Evolutionary conservation across 208 protist genomes (phyloP).

Genomic region (Trichomonas tenax): DNA sequence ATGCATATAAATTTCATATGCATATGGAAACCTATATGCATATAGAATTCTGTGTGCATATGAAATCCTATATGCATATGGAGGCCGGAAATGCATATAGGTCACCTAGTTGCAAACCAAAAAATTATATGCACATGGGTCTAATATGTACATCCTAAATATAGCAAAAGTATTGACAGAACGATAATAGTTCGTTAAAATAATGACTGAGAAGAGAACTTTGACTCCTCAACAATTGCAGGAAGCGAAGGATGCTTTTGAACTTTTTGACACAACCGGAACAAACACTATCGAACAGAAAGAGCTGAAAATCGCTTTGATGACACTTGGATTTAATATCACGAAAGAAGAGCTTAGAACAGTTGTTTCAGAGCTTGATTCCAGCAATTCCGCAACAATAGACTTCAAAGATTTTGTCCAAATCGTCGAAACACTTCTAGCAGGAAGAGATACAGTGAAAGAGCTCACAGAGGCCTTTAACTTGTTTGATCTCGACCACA

Average conservation of each 20-base stretch:
- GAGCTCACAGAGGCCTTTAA: constrained; percentile 17
- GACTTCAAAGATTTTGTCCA: constrained; percentile 61
- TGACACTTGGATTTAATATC: constrained; percentile 91
- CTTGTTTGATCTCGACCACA: not conserved
- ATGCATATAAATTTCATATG: too few species aligned
- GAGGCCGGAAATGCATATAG: too few species aligned
- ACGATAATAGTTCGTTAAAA: not conserved
- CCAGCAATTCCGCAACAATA: constrained; percentile 54
- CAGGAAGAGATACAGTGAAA: not conserved
- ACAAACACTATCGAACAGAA: constrained; percentile 76
- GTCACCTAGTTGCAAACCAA: too few species aligned
- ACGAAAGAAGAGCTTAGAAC: constrained; percentile 70
- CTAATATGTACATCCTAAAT: too few species aligned
- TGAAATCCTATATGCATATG: too few species aligned
- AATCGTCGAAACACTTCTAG: constrained; percentile 45
- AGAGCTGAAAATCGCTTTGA: constrained; percentile 97
- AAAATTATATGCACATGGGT: too few species aligned
- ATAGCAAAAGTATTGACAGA: too few species aligned
- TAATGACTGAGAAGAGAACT: not conserved
- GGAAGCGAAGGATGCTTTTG: constrained; percentile 20
- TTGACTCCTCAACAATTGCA: not conserved
- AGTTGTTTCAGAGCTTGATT: constrained; percentile 60
- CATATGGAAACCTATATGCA: too few species aligned
- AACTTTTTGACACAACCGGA: constrained; percentile 7
- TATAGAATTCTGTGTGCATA: too few species aligned